Evolutionary conservation across 2,329 filamentous ascomycete species (phyloP), one percentile per base, ranked within the genome.

Genomic region (Neonectria magnoliae): DNA sequence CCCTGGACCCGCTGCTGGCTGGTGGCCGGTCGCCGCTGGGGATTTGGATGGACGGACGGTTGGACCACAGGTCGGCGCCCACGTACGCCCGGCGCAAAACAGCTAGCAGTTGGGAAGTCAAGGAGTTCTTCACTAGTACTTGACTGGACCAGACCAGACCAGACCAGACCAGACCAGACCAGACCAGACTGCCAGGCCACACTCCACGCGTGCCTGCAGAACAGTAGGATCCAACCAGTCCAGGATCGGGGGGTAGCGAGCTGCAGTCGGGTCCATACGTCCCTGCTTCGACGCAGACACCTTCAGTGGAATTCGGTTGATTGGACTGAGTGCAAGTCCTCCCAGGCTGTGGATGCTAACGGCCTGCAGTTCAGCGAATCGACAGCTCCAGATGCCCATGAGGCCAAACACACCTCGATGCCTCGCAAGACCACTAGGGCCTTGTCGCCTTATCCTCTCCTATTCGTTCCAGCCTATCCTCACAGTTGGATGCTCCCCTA

Each of bases 21-120:
- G 53, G 29, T 63, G 55, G 60, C n/a, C n/a, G n/a, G n/a, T n/a
- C n/a, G n/a, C 61, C 55, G 51, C 56, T 57, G 45, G 42, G 55
- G 61, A 55, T 54, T 58, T 55, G 55, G 60, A 58, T 13, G 38
- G 33, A 36, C 33, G 38, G 38, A 42, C n/a, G 38, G 38, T 18
- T 42, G 38, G 38, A 20, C 38, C 38, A 42, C 51, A 54, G 33
- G 33, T 51, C 61, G 61, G 50, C 41, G 61, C 61, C 56, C 61
- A 59, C 56, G 56, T 55, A 59, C 61, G 61, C 55, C 55, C 60
- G 51, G 57, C 50, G 20, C 50, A 53, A 55, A 36, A 36, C 44
- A 59, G 56, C 56, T 59, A 59, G 58, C 61, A 52, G 42, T 45
- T 58, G 20, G 18, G n/a, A n/a, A n/a, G n/a, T n/a, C n/a, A n/a